Percentiles rank a stretch among this genome's conserved stretches.
Conservation (phyloP, 208 protist species). For the Angomonas deanei region DNA sequence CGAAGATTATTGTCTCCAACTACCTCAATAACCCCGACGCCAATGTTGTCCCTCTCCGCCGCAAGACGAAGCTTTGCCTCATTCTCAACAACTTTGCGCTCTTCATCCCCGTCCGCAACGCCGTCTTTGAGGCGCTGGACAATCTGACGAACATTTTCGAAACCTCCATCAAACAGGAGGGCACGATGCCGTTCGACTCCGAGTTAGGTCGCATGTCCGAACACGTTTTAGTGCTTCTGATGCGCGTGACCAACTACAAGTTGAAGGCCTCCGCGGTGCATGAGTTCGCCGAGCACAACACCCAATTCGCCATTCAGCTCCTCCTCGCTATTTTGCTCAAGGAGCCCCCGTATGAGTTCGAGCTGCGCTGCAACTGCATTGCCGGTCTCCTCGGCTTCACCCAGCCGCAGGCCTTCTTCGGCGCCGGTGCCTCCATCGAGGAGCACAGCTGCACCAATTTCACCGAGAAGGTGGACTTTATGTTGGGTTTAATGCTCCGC, state of each 20-base stretch:
- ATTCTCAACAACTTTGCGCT: conserved; percentile 89
- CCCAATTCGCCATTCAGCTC: conserved; percentile 89
- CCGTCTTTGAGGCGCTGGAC: conserved; percentile 73
- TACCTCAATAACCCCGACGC: conserved; percentile 80
- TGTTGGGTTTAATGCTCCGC: conserved; percentile 80
- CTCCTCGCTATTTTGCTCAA: conserved; percentile 89
- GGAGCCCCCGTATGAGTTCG: conserved; percentile 87
- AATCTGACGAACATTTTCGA: conserved; percentile 82
- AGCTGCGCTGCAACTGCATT: conserved; percentile 88
- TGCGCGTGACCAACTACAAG: conserved; percentile 86
- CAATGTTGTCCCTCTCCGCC: conserved; percentile 61
- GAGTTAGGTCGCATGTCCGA: conserved; percentile 91
- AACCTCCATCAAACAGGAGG: conserved; percentile 77
- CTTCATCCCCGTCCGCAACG: conserved; percentile 51
- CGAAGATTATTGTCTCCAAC: conserved; percentile 43
- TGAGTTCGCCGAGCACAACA: conserved; percentile 88
- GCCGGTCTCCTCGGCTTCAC: conserved; percentile 83
- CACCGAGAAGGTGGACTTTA: conserved; percentile 86
- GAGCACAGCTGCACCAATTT: conserved; percentile 79
- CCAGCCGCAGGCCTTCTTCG: conserved; percentile 88
- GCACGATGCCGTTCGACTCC: conserved; percentile 80
- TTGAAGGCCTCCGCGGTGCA: conserved; percentile 82
- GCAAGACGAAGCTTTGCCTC: conserved; percentile 82
- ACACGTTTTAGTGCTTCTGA: conserved; percentile 88
- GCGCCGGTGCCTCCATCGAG: conserved; percentile 44